Conservation (phyloP, 345 rosid species). For the Dipteronia sinensis region DNA sequence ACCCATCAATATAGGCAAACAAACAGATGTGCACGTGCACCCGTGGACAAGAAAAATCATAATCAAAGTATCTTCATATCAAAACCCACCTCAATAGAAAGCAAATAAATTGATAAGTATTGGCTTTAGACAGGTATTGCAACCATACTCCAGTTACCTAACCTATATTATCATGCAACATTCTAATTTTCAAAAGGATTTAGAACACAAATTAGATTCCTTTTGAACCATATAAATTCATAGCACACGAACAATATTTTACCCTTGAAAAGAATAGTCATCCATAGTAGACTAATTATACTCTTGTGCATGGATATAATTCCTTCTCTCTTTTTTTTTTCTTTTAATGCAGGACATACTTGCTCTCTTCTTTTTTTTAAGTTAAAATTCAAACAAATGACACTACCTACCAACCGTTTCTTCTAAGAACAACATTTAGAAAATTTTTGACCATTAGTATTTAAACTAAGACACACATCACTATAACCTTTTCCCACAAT, state of each 20-base stretch:
- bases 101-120: background rate
- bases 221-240: background rate
- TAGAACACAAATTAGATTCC: background rate
- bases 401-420: background rate
- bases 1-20: background rate
- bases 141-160: background rate
- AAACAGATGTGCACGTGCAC: background rate
- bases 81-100: background rate
- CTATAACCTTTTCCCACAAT: background rate
- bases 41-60: background rate
- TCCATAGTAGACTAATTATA: background rate
- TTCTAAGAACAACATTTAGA: background rate
- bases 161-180: background rate
- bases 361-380: background rate
- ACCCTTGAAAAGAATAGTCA: background rate
- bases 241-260: constrained; percentile 1
- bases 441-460: background rate
- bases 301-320: background rate
- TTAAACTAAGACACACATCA: background rate
- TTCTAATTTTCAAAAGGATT: background rate
- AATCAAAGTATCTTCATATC: background rate
- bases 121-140: background rate
- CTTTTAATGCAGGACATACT: background rate
- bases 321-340: background rate
- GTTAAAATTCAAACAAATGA: background rate